Evolutionary conservation across 2,329 filamentous ascomycete species (phyloP), one percentile per base, ranked within the genome.

Genomic region (Cercospora janseana): DNA sequence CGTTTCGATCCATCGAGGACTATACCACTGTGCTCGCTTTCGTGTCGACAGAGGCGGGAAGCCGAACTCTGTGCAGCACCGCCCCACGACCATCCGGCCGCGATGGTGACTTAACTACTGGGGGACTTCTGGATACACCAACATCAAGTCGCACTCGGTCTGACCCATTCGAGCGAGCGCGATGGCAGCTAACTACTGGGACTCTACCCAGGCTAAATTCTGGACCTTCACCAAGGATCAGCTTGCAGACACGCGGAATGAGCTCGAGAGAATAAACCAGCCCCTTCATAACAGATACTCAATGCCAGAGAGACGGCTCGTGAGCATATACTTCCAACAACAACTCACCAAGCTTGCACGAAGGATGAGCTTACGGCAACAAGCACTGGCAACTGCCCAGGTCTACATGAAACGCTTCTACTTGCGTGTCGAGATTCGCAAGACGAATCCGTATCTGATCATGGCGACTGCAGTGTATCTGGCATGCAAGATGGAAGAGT

Each of bases 111-210:
- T n/a, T n/a, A n/a, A n/a, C n/a, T n/a, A n/a, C n/a, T n/a, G n/a
- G n/a, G n/a, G n/a, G n/a, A n/a, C n/a, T n/a, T n/a, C n/a, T n/a
- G n/a, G n/a, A n/a, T n/a, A n/a, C n/a, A n/a, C n/a, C n/a, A n/a
- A n/a, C n/a, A n/a, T n/a, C n/a, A n/a, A n/a, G n/a, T n/a, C n/a
- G n/a, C n/a, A n/a, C n/a, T n/a, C n/a, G n/a, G n/a, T n/a, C n/a
- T n/a, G n/a, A n/a, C n/a, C n/a, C n/a, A n/a, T n/a, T n/a, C n/a
- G 16, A 31, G 24, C 20, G 5, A 2, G 12, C 21, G 52, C 1
- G 52, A 96, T 96, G 92, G 88, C 92, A 26, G 88, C 91, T 66
- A 96, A 92, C 72, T 98, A 92, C 74, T 98, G 91, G 91, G 86
- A 89, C 58, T 97, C 93, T 48, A 93, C 89, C 20, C 93, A 98